Percentiles rank a stretch among this genome's conserved stretches.
Evolutionary conservation across 148 eudicot genomes (phyloP).

Genomic region (Rhododendron kiyosumense): DNA sequence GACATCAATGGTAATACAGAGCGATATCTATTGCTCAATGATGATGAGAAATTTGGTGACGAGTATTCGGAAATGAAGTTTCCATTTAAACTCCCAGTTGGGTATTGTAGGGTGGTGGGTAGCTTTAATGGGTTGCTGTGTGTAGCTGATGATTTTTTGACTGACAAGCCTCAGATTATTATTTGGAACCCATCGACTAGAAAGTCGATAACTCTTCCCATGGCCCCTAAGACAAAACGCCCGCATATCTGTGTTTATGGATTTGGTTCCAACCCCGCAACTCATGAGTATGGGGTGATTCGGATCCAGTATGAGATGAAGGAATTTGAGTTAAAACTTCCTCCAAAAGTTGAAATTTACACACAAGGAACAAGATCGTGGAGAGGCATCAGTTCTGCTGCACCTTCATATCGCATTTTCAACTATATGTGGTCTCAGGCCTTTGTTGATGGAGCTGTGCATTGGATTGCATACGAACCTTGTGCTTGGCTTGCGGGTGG

Average conservation of each 20-base stretch:
- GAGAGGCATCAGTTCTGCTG: constrained; percentile 8
- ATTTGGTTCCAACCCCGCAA: constrained; percentile 15
- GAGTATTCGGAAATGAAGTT: constrained; percentile 6
- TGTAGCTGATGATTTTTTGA: constrained; percentile 25
- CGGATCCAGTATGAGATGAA: too few relatives aligned
- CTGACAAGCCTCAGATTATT: background rate
- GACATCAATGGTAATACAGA: constrained; percentile 6
- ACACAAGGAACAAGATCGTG: constrained; percentile 5
- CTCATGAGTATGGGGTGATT: background rate
- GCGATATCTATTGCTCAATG: constrained; percentile 11
- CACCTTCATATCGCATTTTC: background rate
- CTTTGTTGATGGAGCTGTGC: constrained; percentile 27
- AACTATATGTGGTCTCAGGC: constrained; percentile 21
- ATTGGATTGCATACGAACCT: constrained; percentile 22
- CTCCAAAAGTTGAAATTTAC: background rate
- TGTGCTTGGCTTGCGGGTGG: background rate
- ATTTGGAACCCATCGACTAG: constrained; percentile 32
- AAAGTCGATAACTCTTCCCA: background rate
- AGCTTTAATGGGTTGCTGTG: constrained; percentile 32
- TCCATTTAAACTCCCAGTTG: constrained; percentile 18
- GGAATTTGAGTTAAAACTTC: background rate
- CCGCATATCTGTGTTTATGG: constrained; percentile 20
- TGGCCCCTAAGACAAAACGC: background rate
- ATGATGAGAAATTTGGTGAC: constrained; percentile 10
- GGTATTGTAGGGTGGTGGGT: constrained; percentile 33